Evolutionary conservation across 306 rosid species (phyloP).

Genomic region (Cicer yamashitae): DNA sequence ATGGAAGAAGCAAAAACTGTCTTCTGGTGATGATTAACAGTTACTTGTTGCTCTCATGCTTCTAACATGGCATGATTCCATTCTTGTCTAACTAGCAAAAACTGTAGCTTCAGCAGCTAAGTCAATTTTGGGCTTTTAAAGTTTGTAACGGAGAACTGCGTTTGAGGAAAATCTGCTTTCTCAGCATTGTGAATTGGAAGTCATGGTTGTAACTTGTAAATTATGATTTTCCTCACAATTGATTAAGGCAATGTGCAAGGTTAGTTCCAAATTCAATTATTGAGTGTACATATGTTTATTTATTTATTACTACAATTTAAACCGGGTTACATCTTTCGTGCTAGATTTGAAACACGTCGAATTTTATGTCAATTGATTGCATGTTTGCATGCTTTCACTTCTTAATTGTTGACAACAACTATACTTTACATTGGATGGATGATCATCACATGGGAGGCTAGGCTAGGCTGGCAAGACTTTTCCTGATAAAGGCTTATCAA

Average conservation of each 20-base stretch:
- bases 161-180: conserved; percentile 15
- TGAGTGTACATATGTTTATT: background rate
- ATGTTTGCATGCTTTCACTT: background rate
- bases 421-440: conserved; percentile 26
- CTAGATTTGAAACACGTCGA: background rate
- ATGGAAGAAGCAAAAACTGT: conserved; percentile 84
- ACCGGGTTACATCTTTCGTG: background rate
- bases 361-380: background rate
- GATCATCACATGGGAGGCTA: conserved; percentile 49
- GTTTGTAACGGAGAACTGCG: conserved; percentile 17
- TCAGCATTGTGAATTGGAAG: conserved; percentile 5
- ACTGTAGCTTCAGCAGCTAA: conserved; percentile 7
- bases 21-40: conserved; percentile 56
- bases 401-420: conserved; percentile 32
- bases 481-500: conserved; percentile 20
- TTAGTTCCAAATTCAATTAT: background rate
- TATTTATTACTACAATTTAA: background rate
- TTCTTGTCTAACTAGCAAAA: background rate
- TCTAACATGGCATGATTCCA: conserved; percentile 3
- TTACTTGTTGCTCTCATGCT: background rate
- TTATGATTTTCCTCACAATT: background rate
- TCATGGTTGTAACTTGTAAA: conserved; percentile 7
- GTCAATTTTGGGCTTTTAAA: background rate
- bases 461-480: conserved; percentile 38
- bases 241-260: background rate